These are phyloP conservation scores for Coniophora puteana DNA, from an alignment of 1,284 basidiomycete species.

Conservation along the genomic window DNA sequence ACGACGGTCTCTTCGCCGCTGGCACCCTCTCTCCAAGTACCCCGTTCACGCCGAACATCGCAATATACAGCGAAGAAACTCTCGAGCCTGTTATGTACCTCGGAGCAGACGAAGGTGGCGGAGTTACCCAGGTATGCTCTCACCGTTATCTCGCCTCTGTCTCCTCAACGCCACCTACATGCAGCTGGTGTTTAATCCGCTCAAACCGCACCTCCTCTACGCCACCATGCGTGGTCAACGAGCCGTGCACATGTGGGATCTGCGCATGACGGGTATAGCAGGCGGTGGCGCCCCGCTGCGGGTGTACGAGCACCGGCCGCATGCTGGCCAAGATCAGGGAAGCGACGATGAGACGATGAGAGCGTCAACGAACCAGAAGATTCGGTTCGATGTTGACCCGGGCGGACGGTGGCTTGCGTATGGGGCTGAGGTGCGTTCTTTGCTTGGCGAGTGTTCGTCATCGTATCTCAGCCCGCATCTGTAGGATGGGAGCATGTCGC, in stretches of 20 bases:
- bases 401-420: slow-evolving; percentile 64
- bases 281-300: no score
- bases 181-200: slow-evolving; percentile 82
- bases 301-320: background rate
- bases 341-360: background rate
- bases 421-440: slow-evolving; percentile 68
- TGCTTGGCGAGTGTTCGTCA: no score
- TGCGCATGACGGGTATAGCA: no score
- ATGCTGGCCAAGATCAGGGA: slow-evolving; percentile 1
- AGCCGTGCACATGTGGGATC: slow-evolving; percentile 73
- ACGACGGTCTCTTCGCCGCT: slow-evolving; percentile 79
- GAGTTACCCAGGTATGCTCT: no score
- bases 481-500: no score
- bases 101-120: slow-evolving; percentile 37
- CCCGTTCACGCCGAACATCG: slow-evolving; percentile 57
- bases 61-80: slow-evolving; percentile 68
- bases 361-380: slow-evolving; percentile 68
- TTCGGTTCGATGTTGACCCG: slow-evolving; percentile 75
- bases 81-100: slow-evolving; percentile 58
- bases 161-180: no score
- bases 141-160: no score
- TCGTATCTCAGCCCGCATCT: no score
- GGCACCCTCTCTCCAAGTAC: slow-evolving; percentile 55
- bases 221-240: slow-evolving; percentile 72
- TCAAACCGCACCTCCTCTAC: slow-evolving; percentile 68